These are phyloP conservation scores for Eucommia ulmoides DNA, from an alignment of 257 asterid species.

Conservation along the genomic window DNA sequence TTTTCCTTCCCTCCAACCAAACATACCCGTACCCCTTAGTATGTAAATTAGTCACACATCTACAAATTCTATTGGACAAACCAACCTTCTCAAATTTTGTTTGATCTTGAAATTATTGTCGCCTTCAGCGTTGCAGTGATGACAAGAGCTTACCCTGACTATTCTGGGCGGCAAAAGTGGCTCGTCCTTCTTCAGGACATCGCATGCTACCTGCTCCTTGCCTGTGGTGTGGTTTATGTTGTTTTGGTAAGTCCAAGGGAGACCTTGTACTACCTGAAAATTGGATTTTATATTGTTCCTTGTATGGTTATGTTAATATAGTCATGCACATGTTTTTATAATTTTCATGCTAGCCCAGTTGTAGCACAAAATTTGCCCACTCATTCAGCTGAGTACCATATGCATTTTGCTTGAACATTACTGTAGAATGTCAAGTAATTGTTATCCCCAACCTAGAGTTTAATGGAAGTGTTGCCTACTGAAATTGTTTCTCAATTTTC, in stretches of 20 bases:
- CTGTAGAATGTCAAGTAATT: too few species aligned
- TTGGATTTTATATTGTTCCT: too few species aligned
- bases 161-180: constrained; percentile 35
- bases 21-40: too few species aligned
- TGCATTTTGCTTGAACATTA: neutral
- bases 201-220: constrained; percentile 71
- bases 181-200: constrained; percentile 77
- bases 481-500: too few species aligned
- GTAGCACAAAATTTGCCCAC: neutral
- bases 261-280: neutral
- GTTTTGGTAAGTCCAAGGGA: constrained; percentile 47
- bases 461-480: too few species aligned
- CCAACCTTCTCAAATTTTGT: too few species aligned
- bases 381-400: neutral
- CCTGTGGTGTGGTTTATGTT: constrained; percentile 66
- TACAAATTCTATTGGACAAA: too few species aligned
- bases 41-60: too few species aligned
- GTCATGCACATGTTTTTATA: neutral
- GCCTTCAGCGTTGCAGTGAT: constrained; percentile 84
- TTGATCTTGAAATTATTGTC: too few species aligned
- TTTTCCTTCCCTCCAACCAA: too few species aligned
- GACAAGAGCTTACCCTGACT: constrained; percentile 94
- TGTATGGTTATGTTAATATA: neutral
- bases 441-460: too few species aligned
- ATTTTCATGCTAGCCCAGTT: neutral